These are phyloP conservation scores for Malassezia obtusa DNA, from an alignment of 1,284 basidiomycete genomes.

Conservation along the genomic window DNA sequence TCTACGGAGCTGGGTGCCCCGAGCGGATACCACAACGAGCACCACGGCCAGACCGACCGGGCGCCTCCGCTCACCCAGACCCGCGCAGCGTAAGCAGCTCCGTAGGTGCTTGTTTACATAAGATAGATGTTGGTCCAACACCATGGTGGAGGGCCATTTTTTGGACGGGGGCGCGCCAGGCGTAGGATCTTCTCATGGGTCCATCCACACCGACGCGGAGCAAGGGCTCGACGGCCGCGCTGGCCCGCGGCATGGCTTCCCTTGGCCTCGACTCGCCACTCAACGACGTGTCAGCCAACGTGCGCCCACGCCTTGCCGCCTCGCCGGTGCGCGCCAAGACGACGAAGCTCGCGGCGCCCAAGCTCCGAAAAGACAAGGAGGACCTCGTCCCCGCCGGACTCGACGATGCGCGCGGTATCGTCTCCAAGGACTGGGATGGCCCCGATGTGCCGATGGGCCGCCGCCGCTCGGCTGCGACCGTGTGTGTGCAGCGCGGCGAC, in stretches of 20 bases:
- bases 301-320: conserved; percentile 17
- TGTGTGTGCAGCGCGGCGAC: conserved; percentile 31
- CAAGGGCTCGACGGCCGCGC: conserved; percentile 1
- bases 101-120: conserved; percentile 1
- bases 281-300: conserved; percentile 26
- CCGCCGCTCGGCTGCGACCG: conserved; percentile 23
- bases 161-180: no score
- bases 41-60: not conserved
- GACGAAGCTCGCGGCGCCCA: not conserved
- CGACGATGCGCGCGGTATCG: conserved; percentile 16
- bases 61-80: not conserved
- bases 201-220: conserved; percentile 14
- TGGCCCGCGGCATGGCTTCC: conserved; percentile 8
- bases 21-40: not conserved
- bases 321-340: conserved; percentile 13
- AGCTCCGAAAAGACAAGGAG: conserved; percentile 22
- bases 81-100: not conserved
- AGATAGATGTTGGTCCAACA: conserved; percentile 9
- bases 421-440: conserved; percentile 36
- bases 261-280: conserved; percentile 26
- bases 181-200: conserved; percentile 6
- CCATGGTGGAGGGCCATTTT: not conserved
- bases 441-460: conserved; percentile 25
- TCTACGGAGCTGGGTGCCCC: not conserved
- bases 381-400: conserved; percentile 19